Evolutionary conservation across 176 grass and related monocot species (phyloP), one percentile per base, ranked within the genome.

Genomic region (Dactylis glomerata): DNA sequence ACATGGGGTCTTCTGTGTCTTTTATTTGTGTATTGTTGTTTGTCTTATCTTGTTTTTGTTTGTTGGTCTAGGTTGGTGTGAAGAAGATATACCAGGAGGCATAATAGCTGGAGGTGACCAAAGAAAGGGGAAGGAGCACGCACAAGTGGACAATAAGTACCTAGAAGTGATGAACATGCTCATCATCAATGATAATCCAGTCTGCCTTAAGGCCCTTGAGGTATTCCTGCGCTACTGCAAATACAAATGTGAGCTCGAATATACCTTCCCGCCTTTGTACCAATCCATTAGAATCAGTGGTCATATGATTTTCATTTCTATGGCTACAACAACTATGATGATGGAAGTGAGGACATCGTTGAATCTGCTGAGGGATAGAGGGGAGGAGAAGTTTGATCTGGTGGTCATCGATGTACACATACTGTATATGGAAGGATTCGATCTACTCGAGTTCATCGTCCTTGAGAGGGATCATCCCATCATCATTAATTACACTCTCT

Each of bases 401-500:
- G 95, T 95, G 14, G 91, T 98, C 68, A 98, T 87, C 54, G 92
- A 93, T 59, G 89, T 95, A 1, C 89, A 89, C 54, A 93, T 92
- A 82, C 88, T 82, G 0, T 82, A 95, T 80, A 95, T 95, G 83
- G 89, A 98, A 27, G 93, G 96, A 2, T 95, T 95, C 26, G 92
- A 92, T 83, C 87, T 98, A 45, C 87, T 98, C 15, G 89, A 98
- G 73, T 38, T 91, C 34, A 85, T 95, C 15, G 91, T 85, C 1
- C 93, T 93, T 30, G 91, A 98, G 41, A 93, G 95, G 93, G 92
- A 98, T 58, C 91, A 93, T 62, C 96, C 93, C 71, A 83, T 98
- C 71, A 98, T 98, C 45, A 88, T 93, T 98, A 92, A 93, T 20
- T 3, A 42, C 5, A 0, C 50, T 52, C 6, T 52, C 50, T 19